These are phyloP conservation scores for Phytophthora ohioensis DNA, from an alignment of 352 stramenopile species.

Conservation along the genomic window DNA sequence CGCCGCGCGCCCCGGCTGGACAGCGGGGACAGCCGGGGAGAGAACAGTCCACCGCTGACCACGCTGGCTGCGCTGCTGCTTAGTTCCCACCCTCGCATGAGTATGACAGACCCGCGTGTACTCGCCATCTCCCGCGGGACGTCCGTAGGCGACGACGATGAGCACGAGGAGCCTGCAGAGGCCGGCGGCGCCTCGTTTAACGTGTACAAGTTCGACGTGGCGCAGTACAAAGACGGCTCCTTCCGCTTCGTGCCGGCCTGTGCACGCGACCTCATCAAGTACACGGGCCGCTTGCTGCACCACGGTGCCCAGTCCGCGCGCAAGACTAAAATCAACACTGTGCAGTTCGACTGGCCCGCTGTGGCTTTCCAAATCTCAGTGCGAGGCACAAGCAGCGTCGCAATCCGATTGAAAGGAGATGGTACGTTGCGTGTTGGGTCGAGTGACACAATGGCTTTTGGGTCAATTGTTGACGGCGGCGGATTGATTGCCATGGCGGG, in stretches of 20 bases:
- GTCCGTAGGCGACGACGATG: constrained; percentile 48
- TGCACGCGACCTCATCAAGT: constrained; percentile 75
- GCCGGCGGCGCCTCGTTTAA: constrained; percentile 23
- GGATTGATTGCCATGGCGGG: constrained; percentile 21
- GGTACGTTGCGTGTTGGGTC: constrained; percentile 45
- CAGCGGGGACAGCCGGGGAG: constrained; percentile 28
- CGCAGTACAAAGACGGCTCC: constrained; percentile 76
- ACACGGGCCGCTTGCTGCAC: constrained; percentile 78
- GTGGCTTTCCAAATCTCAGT: constrained; percentile 76
- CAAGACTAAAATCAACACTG: constrained; percentile 87
- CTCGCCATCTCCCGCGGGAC: constrained; percentile 42
- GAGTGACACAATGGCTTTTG: neutral
- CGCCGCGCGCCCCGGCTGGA: constrained; percentile 24
- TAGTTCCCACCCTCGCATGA: constrained; percentile 31
- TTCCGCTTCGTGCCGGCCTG: constrained; percentile 79
- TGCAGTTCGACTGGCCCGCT: constrained; percentile 88
- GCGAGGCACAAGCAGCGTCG: constrained; percentile 62
- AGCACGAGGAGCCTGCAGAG: constrained; percentile 20
- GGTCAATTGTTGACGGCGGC: constrained; percentile 17
- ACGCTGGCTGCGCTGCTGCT: constrained; percentile 30
- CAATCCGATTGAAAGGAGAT: constrained; percentile 86
- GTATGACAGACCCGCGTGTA: constrained; percentile 34
- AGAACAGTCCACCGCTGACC: constrained; percentile 25
- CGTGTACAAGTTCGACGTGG: constrained; percentile 86
- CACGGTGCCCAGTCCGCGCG: constrained; percentile 65